A percentile compares a stretch with the other conserved stretches of the same genome.
Evolutionary conservation across 805 yeast species (phyloP).

Genomic region (Teunomyces pallodes): DNA sequence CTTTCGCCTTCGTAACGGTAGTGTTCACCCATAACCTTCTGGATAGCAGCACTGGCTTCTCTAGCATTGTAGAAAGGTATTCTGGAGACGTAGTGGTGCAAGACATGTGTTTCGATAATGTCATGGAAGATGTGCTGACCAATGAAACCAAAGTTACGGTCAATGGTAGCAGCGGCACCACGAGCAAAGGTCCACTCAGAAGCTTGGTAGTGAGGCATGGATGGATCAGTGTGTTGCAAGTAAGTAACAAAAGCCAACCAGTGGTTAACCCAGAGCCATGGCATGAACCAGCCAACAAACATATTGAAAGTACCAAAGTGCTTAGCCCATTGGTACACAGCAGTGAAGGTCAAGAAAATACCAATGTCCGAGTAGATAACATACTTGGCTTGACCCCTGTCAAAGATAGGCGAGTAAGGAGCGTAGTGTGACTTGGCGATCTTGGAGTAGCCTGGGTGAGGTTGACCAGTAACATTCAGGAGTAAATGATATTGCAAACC

Average conservation of each 20-base stretch:
- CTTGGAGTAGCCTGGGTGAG: slow-evolving; percentile 43
- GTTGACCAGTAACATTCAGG: slow-evolving; percentile 77
- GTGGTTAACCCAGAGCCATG: slow-evolving; percentile 80
- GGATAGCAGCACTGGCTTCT: slow-evolving; percentile 72
- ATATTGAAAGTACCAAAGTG: slow-evolving; percentile 62
- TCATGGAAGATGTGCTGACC: slow-evolving; percentile 82
- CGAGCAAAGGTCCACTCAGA: slow-evolving; percentile 80
- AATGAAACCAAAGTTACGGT: slow-evolving; percentile 76
- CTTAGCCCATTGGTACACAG: slow-evolving; percentile 59
- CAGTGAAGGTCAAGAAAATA: slow-evolving; percentile 48
- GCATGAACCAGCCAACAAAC: slow-evolving; percentile 68
- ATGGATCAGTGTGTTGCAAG: slow-evolving; percentile 78
- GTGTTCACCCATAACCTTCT: slow-evolving; percentile 82
- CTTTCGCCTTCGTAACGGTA: slow-evolving; percentile 65
- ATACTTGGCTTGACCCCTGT: slow-evolving; percentile 67
- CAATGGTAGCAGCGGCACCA: slow-evolving; percentile 89
- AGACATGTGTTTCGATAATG: slow-evolving; percentile 86
- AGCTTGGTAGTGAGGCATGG: slow-evolving; percentile 77
- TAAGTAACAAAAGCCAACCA: slow-evolving; percentile 87
- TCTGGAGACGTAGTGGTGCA: slow-evolving; percentile 80
- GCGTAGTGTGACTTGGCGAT: slow-evolving; percentile 64
- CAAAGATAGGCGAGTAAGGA: slow-evolving; percentile 74
- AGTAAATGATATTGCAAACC: slow-evolving; percentile 72
- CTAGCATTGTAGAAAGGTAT: slow-evolving; percentile 89
- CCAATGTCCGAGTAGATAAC: slow-evolving; percentile 75